Conservation (phyloP, 1,284 basidiomycete species). For the Cryptococcus sp. region DNA sequence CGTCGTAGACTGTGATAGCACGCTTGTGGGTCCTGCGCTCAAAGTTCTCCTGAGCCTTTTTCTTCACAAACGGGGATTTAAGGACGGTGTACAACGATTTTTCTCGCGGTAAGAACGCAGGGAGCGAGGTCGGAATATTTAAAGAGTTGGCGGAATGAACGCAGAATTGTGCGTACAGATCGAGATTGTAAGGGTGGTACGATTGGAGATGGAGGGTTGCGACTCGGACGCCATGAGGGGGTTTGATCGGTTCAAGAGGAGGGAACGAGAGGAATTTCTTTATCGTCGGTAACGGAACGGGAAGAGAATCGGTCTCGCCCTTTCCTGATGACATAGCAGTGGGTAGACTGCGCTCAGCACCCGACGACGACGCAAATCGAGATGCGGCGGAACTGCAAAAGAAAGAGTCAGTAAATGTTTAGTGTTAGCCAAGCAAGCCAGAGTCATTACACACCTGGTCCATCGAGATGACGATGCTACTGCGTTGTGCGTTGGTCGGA, state of each 20-base stretch:
- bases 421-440: too few relatives aligned
- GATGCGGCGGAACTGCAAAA: background rate
- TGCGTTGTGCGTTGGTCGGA: constrained; percentile 7
- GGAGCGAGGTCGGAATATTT: constrained; percentile 74
- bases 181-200: constrained; percentile 66
- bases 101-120: constrained; percentile 71
- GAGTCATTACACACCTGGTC: too few relatives aligned
- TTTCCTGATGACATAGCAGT: too few relatives aligned
- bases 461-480: constrained; percentile 17
- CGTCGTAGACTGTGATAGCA: constrained; percentile 87
- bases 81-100: constrained; percentile 84
- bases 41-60: constrained; percentile 96
- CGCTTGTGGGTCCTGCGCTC: constrained; percentile 80
- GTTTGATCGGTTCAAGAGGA: constrained; percentile 25
- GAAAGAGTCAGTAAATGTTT: too few relatives aligned
- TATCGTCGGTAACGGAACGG: constrained; percentile 12
- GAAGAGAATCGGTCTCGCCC: constrained; percentile 3
- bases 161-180: constrained; percentile 82
- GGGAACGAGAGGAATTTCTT: constrained; percentile 27
- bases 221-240: constrained; percentile 72
- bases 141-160: constrained; percentile 79
- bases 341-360: background rate
- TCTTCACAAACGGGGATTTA: constrained; percentile 85
- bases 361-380: background rate
- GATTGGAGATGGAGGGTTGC: constrained; percentile 82